phyloP scores from a whole-genome alignment of 768 basidiomycete genomes.

The Boletus edulis region DNA sequence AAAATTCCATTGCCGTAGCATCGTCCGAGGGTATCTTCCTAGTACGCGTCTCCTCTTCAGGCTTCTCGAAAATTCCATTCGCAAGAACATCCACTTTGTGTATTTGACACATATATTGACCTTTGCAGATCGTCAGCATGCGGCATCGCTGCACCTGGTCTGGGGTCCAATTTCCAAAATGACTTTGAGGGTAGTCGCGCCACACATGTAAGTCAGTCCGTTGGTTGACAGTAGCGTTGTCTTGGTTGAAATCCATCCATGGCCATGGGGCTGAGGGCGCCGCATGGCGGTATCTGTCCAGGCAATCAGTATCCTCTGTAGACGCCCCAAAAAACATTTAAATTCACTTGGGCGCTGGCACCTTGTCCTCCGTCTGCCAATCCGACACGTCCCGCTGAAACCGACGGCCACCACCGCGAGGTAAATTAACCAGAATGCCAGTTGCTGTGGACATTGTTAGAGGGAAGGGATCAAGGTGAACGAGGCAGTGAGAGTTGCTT shows the following conservation, averaged over 20 bases:
- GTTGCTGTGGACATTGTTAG: constrained; percentile 14
- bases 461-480: background rate
- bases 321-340: background rate
- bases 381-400: constrained; percentile 13
- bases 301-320: constrained; percentile 17
- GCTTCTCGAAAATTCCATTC: constrained; percentile 16
- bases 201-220: too few species aligned
- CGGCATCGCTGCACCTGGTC: constrained; percentile 37
- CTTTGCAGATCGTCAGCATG: constrained; percentile 28
- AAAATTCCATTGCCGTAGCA: constrained; percentile 15
- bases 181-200: constrained; percentile 44
- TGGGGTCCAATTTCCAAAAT: constrained; percentile 56
- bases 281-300: constrained; percentile 34
- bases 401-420: background rate
- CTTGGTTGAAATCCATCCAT: constrained; percentile 37
- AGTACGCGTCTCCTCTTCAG: background rate
- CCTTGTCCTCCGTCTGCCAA: constrained; percentile 4
- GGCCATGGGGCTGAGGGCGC: constrained; percentile 42
- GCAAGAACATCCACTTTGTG: constrained; percentile 21
- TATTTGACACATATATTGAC: constrained; percentile 13
- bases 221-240: constrained; percentile 10
- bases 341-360: constrained; percentile 26
- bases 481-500: background rate
- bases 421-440: constrained; percentile 5
- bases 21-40: constrained; percentile 17